These are phyloP conservation scores for Solanum clarkiae DNA, from an alignment of 257 asterid genomes.

Conservation along the genomic window DNA sequence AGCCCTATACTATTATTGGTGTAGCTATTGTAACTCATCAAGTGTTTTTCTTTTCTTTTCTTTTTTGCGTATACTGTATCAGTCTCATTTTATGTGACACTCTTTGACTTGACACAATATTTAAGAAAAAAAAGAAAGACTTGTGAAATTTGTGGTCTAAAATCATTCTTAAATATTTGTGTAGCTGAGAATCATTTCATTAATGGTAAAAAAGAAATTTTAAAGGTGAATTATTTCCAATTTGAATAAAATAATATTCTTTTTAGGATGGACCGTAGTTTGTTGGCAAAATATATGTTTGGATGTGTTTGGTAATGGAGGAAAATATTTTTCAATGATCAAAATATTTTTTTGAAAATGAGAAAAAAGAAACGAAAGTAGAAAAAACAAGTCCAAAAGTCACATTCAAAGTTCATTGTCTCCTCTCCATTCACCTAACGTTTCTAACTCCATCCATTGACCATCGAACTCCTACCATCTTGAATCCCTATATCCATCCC, in stretches of 20 bases:
- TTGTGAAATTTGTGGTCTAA: too few relatives aligned
- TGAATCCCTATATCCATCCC: background rate
- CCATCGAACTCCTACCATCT: background rate
- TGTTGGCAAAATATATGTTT: background rate
- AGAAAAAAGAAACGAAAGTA: background rate
- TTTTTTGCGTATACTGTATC: background rate
- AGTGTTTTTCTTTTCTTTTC: background rate
- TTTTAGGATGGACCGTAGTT: too few relatives aligned
- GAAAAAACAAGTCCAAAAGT: background rate
- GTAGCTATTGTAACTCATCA: background rate
- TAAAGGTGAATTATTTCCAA: too few relatives aligned
- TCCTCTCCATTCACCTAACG: background rate
- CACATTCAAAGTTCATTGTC: background rate
- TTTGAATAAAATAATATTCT: too few relatives aligned
- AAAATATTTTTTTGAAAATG: background rate
- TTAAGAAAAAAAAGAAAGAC: too few relatives aligned
- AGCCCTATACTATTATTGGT: background rate
- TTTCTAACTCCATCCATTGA: background rate
- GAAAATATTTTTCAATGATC: background rate
- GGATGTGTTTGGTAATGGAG: background rate
- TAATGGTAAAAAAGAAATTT: too few relatives aligned
- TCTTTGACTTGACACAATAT: too few relatives aligned
- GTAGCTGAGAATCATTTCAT: too few relatives aligned
- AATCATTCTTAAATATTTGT: too few relatives aligned
- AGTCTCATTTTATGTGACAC: too few relatives aligned